Base-by-base conservation (phyloP, 2,329 filamentous ascomycete genomes). In the Curvularia eragrostidis region DNA sequence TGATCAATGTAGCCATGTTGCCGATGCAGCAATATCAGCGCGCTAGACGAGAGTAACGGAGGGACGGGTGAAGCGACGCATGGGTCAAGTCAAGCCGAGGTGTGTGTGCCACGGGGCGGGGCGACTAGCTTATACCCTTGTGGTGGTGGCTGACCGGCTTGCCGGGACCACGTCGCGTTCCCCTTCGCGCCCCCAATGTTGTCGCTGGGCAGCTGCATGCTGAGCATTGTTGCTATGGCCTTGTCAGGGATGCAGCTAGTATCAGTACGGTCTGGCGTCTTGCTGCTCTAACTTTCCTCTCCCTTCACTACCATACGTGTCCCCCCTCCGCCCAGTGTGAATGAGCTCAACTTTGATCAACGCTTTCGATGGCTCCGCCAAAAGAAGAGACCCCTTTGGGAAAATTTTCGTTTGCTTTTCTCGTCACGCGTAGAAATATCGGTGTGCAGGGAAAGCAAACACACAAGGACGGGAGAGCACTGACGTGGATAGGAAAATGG, bases 391-490 rank as follows among this genome's bases (percentile, higher is more conserved):
- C 4, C 9, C 28, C 26, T 5, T 9, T 4, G 28, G 10, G 5
- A n/a, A 47, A 15, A 30, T 10, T 47, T 12, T 12, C 18, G 26
- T 3, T 47, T 47, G 43, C 26, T 47, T 47, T 47, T 47, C 9
- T 23, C n/a, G 13, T 9, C 18, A 47, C 10, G 1, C 5, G 43
- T 6, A 47, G n/a, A 32, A 21, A 30, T 8, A 19, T 47, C 26
- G 43, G 43, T 47, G 26, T 47, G 43, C 26, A 47, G 9, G 21
- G 9, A 47, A 47, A 47, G 43, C 26, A 47, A 47, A 8, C 13
- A 32, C 10, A 19, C n/a, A 19, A 32, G 26, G 26, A 47, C 19
- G 15, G n/a, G 12, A 32, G 10, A 30, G n/a, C 18, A 30, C 43
- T 47, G 28, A 47, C 28, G 5, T 7, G 18, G 12, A 19, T 13